Conservation (phyloP, 176 grass and related monocot genomes). For the Pontederia crassipes region DNA sequence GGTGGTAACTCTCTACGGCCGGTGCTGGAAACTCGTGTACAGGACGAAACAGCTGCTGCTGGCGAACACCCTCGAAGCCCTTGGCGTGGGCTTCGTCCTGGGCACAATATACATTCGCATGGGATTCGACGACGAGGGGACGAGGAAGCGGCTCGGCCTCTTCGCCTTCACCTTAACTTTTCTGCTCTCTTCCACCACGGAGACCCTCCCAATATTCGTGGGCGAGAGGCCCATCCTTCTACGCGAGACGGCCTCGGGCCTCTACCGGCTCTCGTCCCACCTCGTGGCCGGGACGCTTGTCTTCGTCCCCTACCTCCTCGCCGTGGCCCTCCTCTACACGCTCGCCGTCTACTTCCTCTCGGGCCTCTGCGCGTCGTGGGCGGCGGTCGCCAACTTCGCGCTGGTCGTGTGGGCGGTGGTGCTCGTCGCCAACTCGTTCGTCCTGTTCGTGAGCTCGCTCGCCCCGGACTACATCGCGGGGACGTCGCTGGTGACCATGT, state of each 20-base stretch:
- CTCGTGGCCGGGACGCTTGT: slow-evolving; percentile 55
- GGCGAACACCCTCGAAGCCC: slow-evolving; percentile 65
- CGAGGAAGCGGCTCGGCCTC: slow-evolving; percentile 68
- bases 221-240: slow-evolving; percentile 80
- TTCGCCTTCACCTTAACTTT: slow-evolving; percentile 98
- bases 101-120: slow-evolving; percentile 81
- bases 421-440: slow-evolving; percentile 79
- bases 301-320: slow-evolving; percentile 86
- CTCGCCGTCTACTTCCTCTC: slow-evolving; percentile 70
- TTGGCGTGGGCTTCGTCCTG: slow-evolving; percentile 63
- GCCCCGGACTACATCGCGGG: slow-evolving; percentile 93
- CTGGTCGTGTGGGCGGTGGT: slow-evolving; percentile 74
- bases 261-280: slow-evolving; percentile 85
- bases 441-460: slow-evolving; percentile 73
- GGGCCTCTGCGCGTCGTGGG: slow-evolving; percentile 52
- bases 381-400: slow-evolving; percentile 59
- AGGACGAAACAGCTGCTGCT: slow-evolving; percentile 84
- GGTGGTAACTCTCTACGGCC: slow-evolving; percentile 39
- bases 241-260: slow-evolving; percentile 54
- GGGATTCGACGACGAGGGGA: slow-evolving; percentile 49
- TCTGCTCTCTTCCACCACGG: slow-evolving; percentile 75
- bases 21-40: slow-evolving; percentile 85
- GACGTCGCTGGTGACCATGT: slow-evolving; percentile 65
- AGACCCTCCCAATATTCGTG: slow-evolving; percentile 86
- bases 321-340: slow-evolving; percentile 67